Evolutionary conservation across 1,139 yeast genomes (phyloP).

Genomic region (Candida mesenterica): DNA sequence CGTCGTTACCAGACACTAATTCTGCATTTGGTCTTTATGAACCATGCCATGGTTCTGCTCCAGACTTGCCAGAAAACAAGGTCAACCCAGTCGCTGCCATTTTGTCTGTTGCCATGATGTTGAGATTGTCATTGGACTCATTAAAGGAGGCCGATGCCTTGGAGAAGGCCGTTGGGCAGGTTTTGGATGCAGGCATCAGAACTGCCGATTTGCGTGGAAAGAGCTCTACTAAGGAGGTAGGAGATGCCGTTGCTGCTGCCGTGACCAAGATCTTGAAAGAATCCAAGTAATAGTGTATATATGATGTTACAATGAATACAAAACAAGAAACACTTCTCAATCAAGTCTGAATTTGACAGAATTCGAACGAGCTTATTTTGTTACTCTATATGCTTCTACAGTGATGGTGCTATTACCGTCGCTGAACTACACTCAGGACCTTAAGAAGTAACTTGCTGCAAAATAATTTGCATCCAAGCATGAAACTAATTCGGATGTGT

Average conservation of each 20-base stretch:
- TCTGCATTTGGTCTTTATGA: constrained; percentile 93
- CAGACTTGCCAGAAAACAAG: constrained; percentile 81
- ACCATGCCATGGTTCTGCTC: constrained; percentile 99
- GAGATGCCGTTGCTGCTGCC: constrained; percentile 82
- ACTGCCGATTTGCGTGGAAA: constrained; percentile 90
- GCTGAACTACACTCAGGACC: too few species aligned
- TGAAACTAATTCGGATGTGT: too few species aligned
- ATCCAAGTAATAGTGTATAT: not conserved
- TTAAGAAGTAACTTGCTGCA: too few species aligned
- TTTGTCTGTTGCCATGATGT: constrained; percentile 95
- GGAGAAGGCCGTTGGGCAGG: constrained; percentile 83
- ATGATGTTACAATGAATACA: not conserved
- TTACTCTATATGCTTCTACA: too few species aligned
- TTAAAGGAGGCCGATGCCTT: constrained; percentile 83
- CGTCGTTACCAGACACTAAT: constrained; percentile 92
- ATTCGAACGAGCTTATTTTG: too few species aligned
- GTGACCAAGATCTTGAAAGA: constrained; percentile 54
- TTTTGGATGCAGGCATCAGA: constrained; percentile 78
- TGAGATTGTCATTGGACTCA: constrained; percentile 80
- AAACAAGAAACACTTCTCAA: too few species aligned
- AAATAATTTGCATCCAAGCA: too few species aligned
- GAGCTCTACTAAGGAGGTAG: constrained; percentile 81
- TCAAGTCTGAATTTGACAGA: too few species aligned
- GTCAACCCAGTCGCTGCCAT: constrained; percentile 96
- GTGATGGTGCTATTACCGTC: too few species aligned